These are phyloP conservation scores for Phytophthora chlamydospora DNA, from an alignment of 352 stramenopile species.

Conservation along the genomic window DNA sequence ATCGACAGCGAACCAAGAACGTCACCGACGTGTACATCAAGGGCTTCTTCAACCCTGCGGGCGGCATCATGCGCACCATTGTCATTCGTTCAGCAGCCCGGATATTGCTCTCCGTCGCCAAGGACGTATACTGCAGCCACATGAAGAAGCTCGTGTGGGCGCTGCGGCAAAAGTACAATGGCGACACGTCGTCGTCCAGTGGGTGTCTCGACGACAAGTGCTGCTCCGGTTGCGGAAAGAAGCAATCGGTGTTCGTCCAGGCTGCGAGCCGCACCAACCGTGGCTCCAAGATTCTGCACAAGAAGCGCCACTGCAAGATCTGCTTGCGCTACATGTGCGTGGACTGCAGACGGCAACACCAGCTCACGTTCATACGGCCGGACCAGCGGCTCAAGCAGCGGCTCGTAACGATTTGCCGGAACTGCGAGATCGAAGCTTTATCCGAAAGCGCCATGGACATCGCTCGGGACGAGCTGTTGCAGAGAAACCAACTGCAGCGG, in stretches of 20 bases:
- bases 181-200: constrained; percentile 14
- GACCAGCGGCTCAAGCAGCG: constrained; percentile 37
- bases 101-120: constrained; percentile 38
- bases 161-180: constrained; percentile 32
- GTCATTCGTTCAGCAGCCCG: constrained; percentile 39
- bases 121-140: constrained; percentile 52
- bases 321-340: constrained; percentile 53
- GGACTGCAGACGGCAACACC: constrained; percentile 50
- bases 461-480: constrained; percentile 30
- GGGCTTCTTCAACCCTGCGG: constrained; percentile 45
- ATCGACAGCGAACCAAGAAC: constrained; percentile 51
- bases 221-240: constrained; percentile 35
- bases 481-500: constrained; percentile 16
- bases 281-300: constrained; percentile 29
- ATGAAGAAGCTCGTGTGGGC: constrained; percentile 76
- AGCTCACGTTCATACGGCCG: constrained; percentile 37
- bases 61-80: constrained; percentile 47
- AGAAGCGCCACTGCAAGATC: constrained; percentile 42
- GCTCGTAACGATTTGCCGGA: constrained; percentile 36
- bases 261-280: constrained; percentile 25
- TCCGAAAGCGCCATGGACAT: constrained; percentile 25
- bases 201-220: constrained; percentile 17
- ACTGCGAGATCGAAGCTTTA: constrained; percentile 24
- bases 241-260: constrained; percentile 31
- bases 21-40: constrained; percentile 63